Evolutionary conservation across 78 protist genomes (phyloP).

Genomic region (Thecamonas trahens): DNA sequence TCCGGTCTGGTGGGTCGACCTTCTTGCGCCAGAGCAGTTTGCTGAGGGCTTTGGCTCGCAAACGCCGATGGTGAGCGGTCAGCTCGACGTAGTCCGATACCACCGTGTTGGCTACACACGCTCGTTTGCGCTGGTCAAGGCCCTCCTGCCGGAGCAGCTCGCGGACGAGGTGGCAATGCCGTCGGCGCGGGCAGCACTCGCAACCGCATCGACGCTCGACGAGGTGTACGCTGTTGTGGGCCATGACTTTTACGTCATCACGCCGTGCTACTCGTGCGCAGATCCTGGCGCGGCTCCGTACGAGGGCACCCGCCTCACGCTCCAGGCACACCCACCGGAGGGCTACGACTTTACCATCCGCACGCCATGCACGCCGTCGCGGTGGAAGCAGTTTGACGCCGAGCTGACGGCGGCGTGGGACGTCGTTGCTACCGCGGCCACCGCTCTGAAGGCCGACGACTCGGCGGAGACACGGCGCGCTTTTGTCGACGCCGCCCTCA

Average conservation of each 20-base stretch:
- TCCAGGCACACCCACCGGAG: constrained; percentile 7
- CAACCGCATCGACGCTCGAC: neutral
- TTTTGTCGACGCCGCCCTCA: constrained; percentile 22
- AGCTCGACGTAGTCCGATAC: constrained; percentile 53
- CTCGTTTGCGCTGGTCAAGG: constrained; percentile 30
- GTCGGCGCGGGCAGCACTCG: neutral
- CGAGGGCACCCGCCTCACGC: constrained; percentile 66
- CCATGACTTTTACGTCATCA: constrained; percentile 56
- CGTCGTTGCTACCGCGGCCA: neutral
- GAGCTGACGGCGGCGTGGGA: constrained; percentile 29
- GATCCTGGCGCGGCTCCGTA: constrained; percentile 1
- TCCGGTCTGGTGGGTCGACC: constrained; percentile 72
- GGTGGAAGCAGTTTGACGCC: constrained; percentile 47
- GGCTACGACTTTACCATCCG: constrained; percentile 35
- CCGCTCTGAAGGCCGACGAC: neutral
- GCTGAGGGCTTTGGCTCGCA: constrained; percentile 67
- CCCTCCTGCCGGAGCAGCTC: constrained; percentile 26
- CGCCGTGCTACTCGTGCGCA: constrained; percentile 40
- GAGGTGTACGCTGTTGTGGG: constrained; percentile 22
- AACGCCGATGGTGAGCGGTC: constrained; percentile 53
- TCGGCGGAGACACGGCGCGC: neutral
- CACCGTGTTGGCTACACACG: constrained; percentile 37
- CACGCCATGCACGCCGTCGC: constrained; percentile 62
- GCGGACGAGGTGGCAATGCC: too few species aligned
- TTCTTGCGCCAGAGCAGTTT: constrained; percentile 43